A percentile compares a stretch with the other conserved stretches of the same genome.
Evolutionary conservation across 2,329 filamentous ascomycete species (phyloP).

Genomic region (Botrytis galanthina): DNA sequence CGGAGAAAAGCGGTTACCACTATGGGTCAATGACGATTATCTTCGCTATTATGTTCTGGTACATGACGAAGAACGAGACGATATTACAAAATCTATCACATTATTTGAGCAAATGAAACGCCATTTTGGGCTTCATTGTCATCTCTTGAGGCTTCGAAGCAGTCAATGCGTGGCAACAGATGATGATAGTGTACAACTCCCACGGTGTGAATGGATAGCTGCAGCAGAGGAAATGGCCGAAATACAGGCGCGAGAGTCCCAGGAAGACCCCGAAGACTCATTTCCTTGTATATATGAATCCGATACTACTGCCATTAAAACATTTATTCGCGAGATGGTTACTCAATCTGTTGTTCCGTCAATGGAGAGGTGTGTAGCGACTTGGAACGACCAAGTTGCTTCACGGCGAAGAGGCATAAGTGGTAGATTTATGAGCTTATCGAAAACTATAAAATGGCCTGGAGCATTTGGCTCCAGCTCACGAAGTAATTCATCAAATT

Average conservation of each 20-base stretch:
- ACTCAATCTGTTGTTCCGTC: slow-evolving; percentile 91
- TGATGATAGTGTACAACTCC: slow-evolving; percentile 81
- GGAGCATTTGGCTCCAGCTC: slow-evolving; percentile 68
- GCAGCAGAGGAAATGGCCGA: slow-evolving; percentile 79
- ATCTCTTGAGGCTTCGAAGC: slow-evolving; percentile 81
- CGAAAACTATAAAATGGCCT: slow-evolving; percentile 66
- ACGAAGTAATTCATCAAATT: slow-evolving; percentile 31
- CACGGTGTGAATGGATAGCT: slow-evolving; percentile 84
- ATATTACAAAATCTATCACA: slow-evolving; percentile 83
- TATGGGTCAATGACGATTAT: slow-evolving; percentile 89
- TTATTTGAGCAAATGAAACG: slow-evolving; percentile 99
- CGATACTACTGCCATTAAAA: slow-evolving; percentile 81
- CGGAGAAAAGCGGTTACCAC: slow-evolving; percentile 69
- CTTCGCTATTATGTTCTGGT: slow-evolving; percentile 94
- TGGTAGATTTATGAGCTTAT: slow-evolving; percentile 91
- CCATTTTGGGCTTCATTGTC: slow-evolving; percentile 94
- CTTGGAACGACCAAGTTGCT: slow-evolving; percentile 97
- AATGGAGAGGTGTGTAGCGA: slow-evolving; percentile 87
- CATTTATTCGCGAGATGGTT: slow-evolving; percentile 91
- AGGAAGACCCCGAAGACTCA: slow-evolving; percentile 69
- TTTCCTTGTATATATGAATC: slow-evolving; percentile 86
- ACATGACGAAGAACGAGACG: slow-evolving; percentile 93
- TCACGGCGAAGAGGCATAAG: slow-evolving; percentile 84
- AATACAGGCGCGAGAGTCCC: slow-evolving; percentile 64
- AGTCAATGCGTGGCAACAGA: slow-evolving; percentile 84